Conservation (phyloP, 192 early-diverging fungal species). For the Coemansia sp. region DNA sequence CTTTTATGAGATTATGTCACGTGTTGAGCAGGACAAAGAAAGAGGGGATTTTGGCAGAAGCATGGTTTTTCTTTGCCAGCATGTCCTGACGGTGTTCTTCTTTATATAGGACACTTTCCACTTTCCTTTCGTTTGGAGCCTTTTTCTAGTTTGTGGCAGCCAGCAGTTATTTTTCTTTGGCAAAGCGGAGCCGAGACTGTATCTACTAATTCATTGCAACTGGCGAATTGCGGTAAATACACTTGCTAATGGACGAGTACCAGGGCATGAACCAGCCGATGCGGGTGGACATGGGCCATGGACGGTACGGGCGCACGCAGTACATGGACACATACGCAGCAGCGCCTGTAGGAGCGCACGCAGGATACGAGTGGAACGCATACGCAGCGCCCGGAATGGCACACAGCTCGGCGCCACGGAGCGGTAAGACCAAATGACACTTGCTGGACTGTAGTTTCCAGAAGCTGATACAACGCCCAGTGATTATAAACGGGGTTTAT, state of each 20-base stretch:
- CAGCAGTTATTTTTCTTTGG: neutral
- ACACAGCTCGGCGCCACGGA: slow-evolving; percentile 6
- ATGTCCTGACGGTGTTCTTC: too few relatives aligned
- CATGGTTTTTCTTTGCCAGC: neutral
- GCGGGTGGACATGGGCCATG: slow-evolving; percentile 17
- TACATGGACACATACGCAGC: slow-evolving; percentile 17
- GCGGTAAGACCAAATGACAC: slow-evolving; percentile 8
- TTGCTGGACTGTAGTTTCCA: neutral
- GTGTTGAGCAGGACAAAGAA: neutral
- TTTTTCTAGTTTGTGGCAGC: neutral
- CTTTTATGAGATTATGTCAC: neutral
- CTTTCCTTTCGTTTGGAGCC: neutral
- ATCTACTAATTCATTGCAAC: too few relatives aligned
- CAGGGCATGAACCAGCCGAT: slow-evolving; percentile 21
- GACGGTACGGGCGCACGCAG: slow-evolving; percentile 23
- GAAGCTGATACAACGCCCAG: too few relatives aligned
- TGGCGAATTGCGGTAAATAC: neutral
- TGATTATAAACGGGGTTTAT: too few relatives aligned
- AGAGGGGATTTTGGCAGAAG: neutral
- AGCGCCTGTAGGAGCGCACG: slow-evolving; percentile 12
- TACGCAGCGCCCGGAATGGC: slow-evolving; percentile 22
- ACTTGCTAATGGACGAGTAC: slow-evolving; percentile 32
- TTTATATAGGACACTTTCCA: neutral
- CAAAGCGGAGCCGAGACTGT: neutral
- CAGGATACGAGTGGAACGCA: slow-evolving; percentile 45